These are phyloP conservation scores for Schwanniomyces polymorphus DNA, from an alignment of 805 yeast species.

Conservation along the genomic window DNA sequence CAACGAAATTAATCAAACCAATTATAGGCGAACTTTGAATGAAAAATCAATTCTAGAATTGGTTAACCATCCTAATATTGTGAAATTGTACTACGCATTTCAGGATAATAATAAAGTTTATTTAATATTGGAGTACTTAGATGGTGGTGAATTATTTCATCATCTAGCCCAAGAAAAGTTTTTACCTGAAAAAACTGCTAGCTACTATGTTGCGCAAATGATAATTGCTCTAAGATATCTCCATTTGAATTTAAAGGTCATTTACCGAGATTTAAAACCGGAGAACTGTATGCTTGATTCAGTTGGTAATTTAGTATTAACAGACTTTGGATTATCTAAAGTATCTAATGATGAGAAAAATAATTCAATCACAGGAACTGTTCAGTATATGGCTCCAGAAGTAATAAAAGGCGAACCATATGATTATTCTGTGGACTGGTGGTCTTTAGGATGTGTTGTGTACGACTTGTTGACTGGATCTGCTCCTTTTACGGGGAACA, in stretches of 20 bases:
- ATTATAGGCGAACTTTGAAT: conserved; percentile 39
- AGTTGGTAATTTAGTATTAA: conserved; percentile 40
- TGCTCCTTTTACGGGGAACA: conserved; percentile 46
- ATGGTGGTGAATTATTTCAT: conserved; percentile 47
- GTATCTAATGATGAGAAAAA: conserved; percentile 22
- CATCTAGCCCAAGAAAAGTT: conserved; percentile 32
- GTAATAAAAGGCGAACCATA: conserved; percentile 41
- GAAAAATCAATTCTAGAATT: conserved; percentile 41
- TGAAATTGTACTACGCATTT: conserved; percentile 43
- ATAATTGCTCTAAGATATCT: conserved; percentile 39
- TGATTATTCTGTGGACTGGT: conserved; percentile 47
- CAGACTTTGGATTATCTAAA: conserved; percentile 46
- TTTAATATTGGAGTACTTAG: conserved; percentile 42
- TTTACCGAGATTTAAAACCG: conserved; percentile 45
- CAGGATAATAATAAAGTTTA: conserved; percentile 46
- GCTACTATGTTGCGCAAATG: conserved; percentile 44
- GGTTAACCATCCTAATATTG: conserved; percentile 45
- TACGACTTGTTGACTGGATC: conserved; percentile 44
- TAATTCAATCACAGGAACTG: conserved; percentile 43
- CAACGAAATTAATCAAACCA: conserved; percentile 30
- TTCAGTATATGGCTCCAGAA: conserved; percentile 50
- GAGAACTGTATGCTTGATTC: conserved; percentile 47
- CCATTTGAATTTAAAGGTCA: conserved; percentile 36
- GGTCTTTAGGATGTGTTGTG: conserved; percentile 47
- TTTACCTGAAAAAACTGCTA: conserved; percentile 34